A percentile compares a stretch with the other conserved stretches of the same genome.
Conservation (phyloP, 164 flowering plant genomes). For the Vitis labrusca region DNA sequence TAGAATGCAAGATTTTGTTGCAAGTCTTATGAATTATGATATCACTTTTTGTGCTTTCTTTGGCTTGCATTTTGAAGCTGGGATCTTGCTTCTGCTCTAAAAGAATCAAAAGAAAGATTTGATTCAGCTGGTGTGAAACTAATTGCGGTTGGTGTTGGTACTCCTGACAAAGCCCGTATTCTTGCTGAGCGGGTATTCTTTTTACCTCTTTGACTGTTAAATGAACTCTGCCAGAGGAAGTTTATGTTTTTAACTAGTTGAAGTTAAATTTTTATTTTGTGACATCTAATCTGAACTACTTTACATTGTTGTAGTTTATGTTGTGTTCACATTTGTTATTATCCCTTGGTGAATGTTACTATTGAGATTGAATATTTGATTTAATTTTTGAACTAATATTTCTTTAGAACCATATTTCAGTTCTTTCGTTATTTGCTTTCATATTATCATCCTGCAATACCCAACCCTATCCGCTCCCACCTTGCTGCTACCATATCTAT, state of each 20-base stretch:
- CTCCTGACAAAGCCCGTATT: slow-evolving; percentile 81
- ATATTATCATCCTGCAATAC: no score
- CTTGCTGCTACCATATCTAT: no score
- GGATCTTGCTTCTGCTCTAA: slow-evolving; percentile 82
- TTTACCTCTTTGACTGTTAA: background rate
- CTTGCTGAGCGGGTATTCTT: slow-evolving; percentile 70
- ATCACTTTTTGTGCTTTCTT: background rate
- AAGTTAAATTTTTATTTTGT: background rate
- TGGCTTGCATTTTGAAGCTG: slow-evolving; percentile 45
- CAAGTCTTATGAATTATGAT: background rate
- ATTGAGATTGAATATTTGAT: no score
- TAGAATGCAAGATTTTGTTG: no score
- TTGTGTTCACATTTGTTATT: no score
- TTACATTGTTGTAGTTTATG: no score
- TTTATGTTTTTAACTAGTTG: background rate
- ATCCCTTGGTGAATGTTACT: no score
- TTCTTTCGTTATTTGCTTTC: no score
- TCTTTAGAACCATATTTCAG: no score
- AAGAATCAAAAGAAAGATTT: slow-evolving; percentile 62
- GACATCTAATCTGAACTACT: no score
- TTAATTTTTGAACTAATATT: no score
- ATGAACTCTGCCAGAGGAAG: background rate
- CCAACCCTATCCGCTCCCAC: no score
- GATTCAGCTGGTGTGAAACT: slow-evolving; percentile 85
- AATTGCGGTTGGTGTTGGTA: slow-evolving; percentile 89